Evolutionary conservation across 345 rosid genomes (phyloP).

Genomic region (Clausena lansium): DNA sequence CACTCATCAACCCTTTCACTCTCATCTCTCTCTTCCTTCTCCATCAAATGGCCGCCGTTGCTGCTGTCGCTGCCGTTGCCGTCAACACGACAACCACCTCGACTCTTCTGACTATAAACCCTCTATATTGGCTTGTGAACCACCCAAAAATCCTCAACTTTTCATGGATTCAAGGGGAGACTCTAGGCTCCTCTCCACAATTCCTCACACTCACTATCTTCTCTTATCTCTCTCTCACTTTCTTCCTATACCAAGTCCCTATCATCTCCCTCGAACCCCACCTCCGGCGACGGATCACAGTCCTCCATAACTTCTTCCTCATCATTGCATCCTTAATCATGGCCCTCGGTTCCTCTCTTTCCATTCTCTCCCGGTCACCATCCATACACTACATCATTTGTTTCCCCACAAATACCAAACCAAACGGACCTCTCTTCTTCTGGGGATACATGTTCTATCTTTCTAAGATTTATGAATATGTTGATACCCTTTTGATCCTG

Average conservation of each 20-base stretch:
- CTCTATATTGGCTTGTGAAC: slow-evolving; percentile 33
- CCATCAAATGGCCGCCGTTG: neutral
- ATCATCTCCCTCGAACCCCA: neutral
- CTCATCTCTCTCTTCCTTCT: neutral
- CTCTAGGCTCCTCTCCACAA: slow-evolving; percentile 32
- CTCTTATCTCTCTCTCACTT: slow-evolving; percentile 33
- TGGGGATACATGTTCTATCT: slow-evolving; percentile 70
- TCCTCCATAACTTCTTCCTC: slow-evolving; percentile 39
- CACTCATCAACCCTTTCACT: neutral
- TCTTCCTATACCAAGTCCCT: slow-evolving; percentile 3
- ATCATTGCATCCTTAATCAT: slow-evolving; percentile 34
- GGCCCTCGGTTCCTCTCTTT: slow-evolving; percentile 41
- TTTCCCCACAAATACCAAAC: slow-evolving; percentile 41
- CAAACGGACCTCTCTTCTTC: slow-evolving; percentile 62
- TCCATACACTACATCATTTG: slow-evolving; percentile 39
- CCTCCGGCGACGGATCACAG: slow-evolving; percentile 19
- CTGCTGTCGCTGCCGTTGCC: neutral
- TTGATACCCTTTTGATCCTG: slow-evolving; percentile 58
- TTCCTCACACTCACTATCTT: slow-evolving; percentile 32
- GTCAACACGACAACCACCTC: neutral
- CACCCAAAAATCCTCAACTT: slow-evolving; percentile 39
- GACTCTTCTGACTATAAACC: neutral
- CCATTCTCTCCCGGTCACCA: slow-evolving; percentile 27
- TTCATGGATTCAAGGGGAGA: slow-evolving; percentile 32
- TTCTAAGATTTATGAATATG: slow-evolving; percentile 56